Conservation (phyloP, 1,139 yeast species). For the Debaryomycetaceae sp. region DNA sequence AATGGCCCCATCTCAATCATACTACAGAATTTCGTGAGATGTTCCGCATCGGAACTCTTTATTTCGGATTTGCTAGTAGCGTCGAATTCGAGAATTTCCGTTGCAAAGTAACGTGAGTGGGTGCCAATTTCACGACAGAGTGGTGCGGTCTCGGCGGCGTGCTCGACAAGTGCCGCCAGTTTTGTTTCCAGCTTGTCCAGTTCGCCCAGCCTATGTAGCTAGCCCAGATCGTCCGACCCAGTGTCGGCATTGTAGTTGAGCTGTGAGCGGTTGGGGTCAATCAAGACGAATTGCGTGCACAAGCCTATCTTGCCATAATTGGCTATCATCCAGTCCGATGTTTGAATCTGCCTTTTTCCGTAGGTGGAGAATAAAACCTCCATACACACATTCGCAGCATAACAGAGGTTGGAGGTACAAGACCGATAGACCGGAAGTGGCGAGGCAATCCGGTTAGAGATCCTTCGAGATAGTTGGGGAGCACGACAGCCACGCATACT, state of each 20-base stretch:
- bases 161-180: too few species aligned
- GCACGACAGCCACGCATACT: background rate
- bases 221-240: too few species aligned
- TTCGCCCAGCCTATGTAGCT: too few species aligned
- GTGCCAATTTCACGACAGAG: background rate
- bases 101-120: background rate
- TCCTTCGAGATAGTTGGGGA: background rate
- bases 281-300: background rate
- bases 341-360: background rate
- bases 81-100: background rate
- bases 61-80: constrained; percentile 2
- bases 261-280: too few species aligned
- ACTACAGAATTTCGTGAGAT: constrained; percentile 1
- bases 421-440: background rate
- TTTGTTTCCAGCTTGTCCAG: too few species aligned
- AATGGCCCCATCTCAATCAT: constrained; percentile 1
- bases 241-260: too few species aligned
- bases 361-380: background rate
- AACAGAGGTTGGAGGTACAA: background rate
- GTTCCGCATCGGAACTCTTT: constrained; percentile 10
- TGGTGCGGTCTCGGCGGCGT: background rate
- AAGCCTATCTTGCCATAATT: background rate
- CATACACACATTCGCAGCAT: background rate
- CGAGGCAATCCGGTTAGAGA: background rate
- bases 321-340: background rate